Conservation (phyloP, 139 green algal genomes). For the Tetraselmis striata region DNA sequence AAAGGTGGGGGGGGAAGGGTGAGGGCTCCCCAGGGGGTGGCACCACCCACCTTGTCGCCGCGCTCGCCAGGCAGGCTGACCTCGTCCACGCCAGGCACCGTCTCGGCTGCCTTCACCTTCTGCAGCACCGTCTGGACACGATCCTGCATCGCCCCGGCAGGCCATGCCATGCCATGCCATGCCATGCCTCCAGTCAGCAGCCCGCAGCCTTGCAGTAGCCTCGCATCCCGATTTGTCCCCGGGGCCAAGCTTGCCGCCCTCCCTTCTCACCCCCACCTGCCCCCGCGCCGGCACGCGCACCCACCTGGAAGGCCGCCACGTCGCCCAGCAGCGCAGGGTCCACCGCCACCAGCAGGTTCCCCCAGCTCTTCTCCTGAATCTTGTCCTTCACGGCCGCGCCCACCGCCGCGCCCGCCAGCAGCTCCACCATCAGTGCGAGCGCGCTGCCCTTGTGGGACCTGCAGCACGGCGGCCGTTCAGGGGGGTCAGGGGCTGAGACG, state of each 20-base stretch:
- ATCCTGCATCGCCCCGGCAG: background rate
- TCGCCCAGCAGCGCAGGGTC: slow-evolving; percentile 59
- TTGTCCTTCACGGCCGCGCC: slow-evolving; percentile 66
- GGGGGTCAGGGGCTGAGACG: background rate
- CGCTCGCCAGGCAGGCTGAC: slow-evolving; percentile 69
- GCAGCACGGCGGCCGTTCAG: background rate
- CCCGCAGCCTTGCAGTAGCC: too few relatives aligned
- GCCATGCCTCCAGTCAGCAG: background rate
- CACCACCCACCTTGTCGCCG: slow-evolving; percentile 29
- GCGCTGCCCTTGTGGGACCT: slow-evolving; percentile 58
- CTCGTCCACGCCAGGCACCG: slow-evolving; percentile 42
- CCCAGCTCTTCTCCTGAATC: slow-evolving; percentile 62
- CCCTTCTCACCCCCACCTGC: background rate
- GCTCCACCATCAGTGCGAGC: slow-evolving; percentile 70
- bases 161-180: background rate
- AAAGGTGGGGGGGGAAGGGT: too few relatives aligned
- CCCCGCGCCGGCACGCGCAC: slow-evolving; percentile 23
- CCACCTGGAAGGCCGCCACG: slow-evolving; percentile 17
- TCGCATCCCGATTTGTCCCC: too few relatives aligned
- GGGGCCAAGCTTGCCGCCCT: background rate
- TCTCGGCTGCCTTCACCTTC: slow-evolving; percentile 46
- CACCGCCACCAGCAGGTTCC: slow-evolving; percentile 63
- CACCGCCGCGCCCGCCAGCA: slow-evolving; percentile 62
- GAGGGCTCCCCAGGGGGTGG: too few relatives aligned
- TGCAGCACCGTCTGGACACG: slow-evolving; percentile 18